Evolutionary conservation across 306 rosid genomes (phyloP).

Genomic region (Medicago truncatula): DNA sequence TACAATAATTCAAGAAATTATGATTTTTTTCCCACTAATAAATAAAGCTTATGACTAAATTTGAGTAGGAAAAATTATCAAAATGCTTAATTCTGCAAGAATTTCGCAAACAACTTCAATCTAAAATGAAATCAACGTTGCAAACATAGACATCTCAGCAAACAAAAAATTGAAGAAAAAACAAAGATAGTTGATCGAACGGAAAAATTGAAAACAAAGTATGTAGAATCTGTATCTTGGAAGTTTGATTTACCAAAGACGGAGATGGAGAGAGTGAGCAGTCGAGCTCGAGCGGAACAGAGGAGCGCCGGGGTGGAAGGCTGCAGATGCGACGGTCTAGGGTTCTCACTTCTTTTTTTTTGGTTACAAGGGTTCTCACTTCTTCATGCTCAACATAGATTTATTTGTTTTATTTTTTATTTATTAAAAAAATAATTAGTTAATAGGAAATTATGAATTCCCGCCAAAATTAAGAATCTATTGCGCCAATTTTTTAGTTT

Average conservation of each 20-base stretch:
- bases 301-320: background rate
- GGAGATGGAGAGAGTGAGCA: background rate
- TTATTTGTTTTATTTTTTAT: background rate
- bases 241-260: no score
- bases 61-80: background rate
- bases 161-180: no score
- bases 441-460: background rate
- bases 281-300: background rate
- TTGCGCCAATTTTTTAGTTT: background rate
- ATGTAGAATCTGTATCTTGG: no score
- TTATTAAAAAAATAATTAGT: background rate
- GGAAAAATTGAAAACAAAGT: no score
- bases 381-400: background rate
- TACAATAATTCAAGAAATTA: background rate
- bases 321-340: background rate
- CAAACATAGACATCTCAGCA: background rate
- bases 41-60: no score
- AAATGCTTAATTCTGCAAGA: background rate
- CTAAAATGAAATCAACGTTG: background rate
- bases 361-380: constrained; percentile 14
- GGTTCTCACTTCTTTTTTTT: constrained; percentile 2
- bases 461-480: background rate
- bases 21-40: no score
- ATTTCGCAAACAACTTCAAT: background rate
- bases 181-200: no score